Conservation (phyloP, 225 moss, liverwort and hornwort species). For the Polytrichum commune region DNA sequence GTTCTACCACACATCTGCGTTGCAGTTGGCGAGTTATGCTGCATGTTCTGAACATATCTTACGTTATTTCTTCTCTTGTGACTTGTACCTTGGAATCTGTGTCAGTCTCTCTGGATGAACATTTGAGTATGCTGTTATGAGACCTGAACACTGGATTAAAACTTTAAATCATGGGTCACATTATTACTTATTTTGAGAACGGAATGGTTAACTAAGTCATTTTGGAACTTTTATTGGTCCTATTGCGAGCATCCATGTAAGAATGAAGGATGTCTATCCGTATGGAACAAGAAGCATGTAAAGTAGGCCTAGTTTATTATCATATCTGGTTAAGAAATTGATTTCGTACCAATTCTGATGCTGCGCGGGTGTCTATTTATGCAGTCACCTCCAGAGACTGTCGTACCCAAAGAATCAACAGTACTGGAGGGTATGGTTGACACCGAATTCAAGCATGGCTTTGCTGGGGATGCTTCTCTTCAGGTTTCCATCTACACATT, state of each 20-base stretch:
- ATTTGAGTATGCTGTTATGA: too few relatives aligned
- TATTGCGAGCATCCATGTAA: neutral
- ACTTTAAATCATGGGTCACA: too few relatives aligned
- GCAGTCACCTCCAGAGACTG: slow-evolving; percentile 68
- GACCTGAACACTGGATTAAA: too few relatives aligned
- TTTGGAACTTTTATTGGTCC: neutral
- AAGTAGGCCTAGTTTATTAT: neutral
- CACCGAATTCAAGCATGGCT: slow-evolving; percentile 69
- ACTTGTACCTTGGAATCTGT: too few relatives aligned
- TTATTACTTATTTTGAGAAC: too few relatives aligned
- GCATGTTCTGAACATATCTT: neutral
- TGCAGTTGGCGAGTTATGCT: neutral
- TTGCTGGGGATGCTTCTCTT: slow-evolving; percentile 76
- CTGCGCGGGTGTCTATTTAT: neutral
- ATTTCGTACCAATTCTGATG: too few relatives aligned
- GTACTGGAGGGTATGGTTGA: slow-evolving; percentile 52
- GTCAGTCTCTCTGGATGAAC: too few relatives aligned
- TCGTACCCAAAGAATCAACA: slow-evolving; percentile 66
- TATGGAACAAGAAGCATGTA: too few relatives aligned
- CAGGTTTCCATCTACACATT: slow-evolving; percentile 41
- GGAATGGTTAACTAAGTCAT: too few relatives aligned
- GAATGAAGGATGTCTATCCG: neutral
- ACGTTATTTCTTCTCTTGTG: too few relatives aligned
- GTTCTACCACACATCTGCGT: neutral
- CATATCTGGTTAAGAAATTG: too few relatives aligned